Conservation (phyloP, 2,329 filamentous ascomycete genomes). For the Phaeomoniella chlamydospora region DNA sequence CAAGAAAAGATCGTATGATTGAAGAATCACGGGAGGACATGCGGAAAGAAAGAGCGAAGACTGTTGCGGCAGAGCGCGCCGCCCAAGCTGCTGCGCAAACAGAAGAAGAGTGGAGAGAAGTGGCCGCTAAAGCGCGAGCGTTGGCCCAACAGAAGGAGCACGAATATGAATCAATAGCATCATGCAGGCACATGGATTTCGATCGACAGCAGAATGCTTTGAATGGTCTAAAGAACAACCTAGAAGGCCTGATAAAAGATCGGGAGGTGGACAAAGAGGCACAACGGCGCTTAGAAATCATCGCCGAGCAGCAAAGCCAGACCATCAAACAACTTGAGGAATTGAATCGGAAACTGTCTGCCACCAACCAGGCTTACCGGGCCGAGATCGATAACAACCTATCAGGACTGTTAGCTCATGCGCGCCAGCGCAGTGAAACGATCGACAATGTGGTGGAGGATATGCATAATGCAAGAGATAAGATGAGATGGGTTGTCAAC, state of each 20-base stretch:
- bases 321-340: conserved; percentile 25
- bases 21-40: conserved; percentile 25
- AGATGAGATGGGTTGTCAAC: conserved; percentile 34
- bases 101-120: conserved; percentile 12
- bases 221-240: conserved; percentile 20
- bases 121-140: conserved; percentile 14
- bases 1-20: conserved; percentile 31
- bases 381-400: conserved; percentile 24
- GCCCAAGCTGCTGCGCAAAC: conserved; percentile 12
- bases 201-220: conserved; percentile 23
- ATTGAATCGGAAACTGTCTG: conserved; percentile 22
- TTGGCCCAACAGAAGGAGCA: conserved; percentile 11
- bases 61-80: conserved; percentile 23
- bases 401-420: conserved; percentile 11
- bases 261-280: conserved; percentile 20
- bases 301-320: conserved; percentile 30
- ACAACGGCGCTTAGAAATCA: conserved; percentile 25
- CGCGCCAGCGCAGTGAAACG: conserved; percentile 11
- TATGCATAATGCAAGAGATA: conserved; percentile 23
- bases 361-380: conserved; percentile 26
- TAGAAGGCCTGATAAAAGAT: conserved; percentile 17
- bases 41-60: conserved; percentile 24
- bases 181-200: conserved; percentile 23
- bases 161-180: conserved; percentile 28
- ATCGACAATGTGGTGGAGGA: conserved; percentile 23